Evolutionary conservation across 495 filamentous ascomycete species (phyloP), one percentile per base, ranked within the genome.

Genomic region (Saxispiralis lemnorum): DNA sequence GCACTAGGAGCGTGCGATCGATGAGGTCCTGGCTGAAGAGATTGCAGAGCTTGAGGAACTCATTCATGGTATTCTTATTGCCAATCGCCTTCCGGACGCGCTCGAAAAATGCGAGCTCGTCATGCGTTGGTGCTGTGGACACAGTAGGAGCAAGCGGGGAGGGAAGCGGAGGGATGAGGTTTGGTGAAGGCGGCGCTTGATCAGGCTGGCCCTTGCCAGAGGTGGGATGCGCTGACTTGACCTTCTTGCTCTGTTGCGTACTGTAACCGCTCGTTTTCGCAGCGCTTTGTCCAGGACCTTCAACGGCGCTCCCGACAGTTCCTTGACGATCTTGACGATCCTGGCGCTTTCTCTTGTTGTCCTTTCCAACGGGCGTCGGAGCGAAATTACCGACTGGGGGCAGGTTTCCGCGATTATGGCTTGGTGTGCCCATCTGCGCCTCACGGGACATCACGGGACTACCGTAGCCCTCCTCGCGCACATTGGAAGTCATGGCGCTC

Each of bases 11-110:
- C 34, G 80, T 72, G 35, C 78, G 80, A 52, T 84, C 83, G 47
- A 99, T 85, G 10, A 96, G 65, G 47, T 89, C 86, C 49, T 87
- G 81, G 6, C 80, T 85, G 61, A 83, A 96, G 20, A 99, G 68
- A 46, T 95, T 95, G 63, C 87, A 84, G 2, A 95, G 71, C 62
- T 96, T 96, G 46, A 96, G 64, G 60, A 96, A 96, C 54, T 99
- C 92, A 49, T 78, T 85, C 66, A 84, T 89, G 11, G 76, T 80
- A 43, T 80, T 79, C 56, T 93, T 83, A 57, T 96, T 96, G 32
- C 75, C 75, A 47, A 99, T 82, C 59, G 78, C 87, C 60, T 99
- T 99, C 71, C 93, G 95, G 37, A 89, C 85, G 12, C 85, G 76
- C 38, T 99, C 92, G 47, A 99, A 99, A 60, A 95, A 94, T 1